Percentiles rank a stretch among this genome's conserved stretches.
Conservation (phyloP, 2,329 filamentous ascomycete species). For the Fusarium sp. region DNA sequence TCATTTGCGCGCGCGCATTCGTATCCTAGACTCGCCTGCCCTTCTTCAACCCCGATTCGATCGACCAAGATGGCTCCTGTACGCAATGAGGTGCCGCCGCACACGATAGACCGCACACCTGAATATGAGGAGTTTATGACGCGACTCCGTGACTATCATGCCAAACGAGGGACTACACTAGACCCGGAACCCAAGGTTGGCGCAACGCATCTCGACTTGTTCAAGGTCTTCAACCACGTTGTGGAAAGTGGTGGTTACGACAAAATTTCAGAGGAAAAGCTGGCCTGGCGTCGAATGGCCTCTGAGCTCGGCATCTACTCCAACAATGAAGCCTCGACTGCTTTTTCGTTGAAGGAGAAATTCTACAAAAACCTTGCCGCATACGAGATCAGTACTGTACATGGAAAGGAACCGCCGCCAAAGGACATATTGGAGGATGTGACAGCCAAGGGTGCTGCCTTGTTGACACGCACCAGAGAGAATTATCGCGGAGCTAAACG, state of each 20-base stretch:
- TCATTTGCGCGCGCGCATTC: constrained; percentile 18
- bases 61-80: constrained; percentile 51
- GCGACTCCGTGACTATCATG: constrained; percentile 78
- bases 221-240: constrained; percentile 83
- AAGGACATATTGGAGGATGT: constrained; percentile 90
- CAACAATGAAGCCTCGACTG: constrained; percentile 82
- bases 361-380: constrained; percentile 92
- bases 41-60: neutral
- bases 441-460: constrained; percentile 83
- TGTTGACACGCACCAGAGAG: constrained; percentile 83
- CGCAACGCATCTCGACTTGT: constrained; percentile 78
- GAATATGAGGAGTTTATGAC: constrained; percentile 86
- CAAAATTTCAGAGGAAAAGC: constrained; percentile 83
- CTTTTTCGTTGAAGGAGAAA: constrained; percentile 86
- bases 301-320: constrained; percentile 80
- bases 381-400: constrained; percentile 84
- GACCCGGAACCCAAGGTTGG: constrained; percentile 87
- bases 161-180: constrained; percentile 81
- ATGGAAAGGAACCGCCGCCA: constrained; percentile 84
- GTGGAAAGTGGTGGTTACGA: constrained; percentile 86
- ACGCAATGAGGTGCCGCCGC: constrained; percentile 54
- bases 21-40: constrained; percentile 15
- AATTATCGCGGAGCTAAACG: constrained; percentile 72
- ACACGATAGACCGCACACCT: constrained; percentile 68
- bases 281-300: constrained; percentile 86